A percentile compares a stretch with the other conserved stretches of the same genome.
Conservation (phyloP, 306 rosid genomes). For the Castanopsis chinensis region DNA sequence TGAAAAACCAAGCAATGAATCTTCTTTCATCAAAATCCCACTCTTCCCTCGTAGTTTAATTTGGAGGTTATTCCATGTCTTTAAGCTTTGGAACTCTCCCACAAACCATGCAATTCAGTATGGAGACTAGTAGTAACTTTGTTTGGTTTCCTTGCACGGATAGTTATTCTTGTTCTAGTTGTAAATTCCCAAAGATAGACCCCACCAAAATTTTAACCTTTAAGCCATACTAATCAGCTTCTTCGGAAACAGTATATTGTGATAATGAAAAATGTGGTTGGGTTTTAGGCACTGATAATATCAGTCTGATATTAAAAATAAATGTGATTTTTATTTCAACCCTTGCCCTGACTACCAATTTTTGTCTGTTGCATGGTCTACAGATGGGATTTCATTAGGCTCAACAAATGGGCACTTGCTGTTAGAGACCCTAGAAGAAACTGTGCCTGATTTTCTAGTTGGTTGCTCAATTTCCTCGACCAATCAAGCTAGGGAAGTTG, state of each 20-base stretch:
- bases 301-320: neutral
- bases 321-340: neutral
- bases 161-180: neutral
- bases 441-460: neutral
- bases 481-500: neutral
- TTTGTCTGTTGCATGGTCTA: neutral
- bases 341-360: neutral
- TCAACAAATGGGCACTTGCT: neutral
- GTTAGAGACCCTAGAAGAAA: neutral
- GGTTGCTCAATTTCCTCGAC: neutral
- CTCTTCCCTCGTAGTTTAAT: neutral
- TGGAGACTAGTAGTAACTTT: neutral
- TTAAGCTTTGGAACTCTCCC: conserved; percentile 11
- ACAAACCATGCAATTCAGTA: neutral
- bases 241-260: neutral
- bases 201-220: neutral
- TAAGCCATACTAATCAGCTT: neutral
- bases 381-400: neutral
- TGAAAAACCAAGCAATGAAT: neutral
- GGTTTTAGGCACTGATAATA: neutral
- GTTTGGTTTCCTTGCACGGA: conserved; percentile 5
- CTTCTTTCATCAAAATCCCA: neutral
- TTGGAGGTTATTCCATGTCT: neutral
- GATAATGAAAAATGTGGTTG: neutral
- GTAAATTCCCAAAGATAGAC: neutral